phyloP scores from a whole-genome alignment of 23 red algal species.

The Gracilaria vermiculophylla region DNA sequence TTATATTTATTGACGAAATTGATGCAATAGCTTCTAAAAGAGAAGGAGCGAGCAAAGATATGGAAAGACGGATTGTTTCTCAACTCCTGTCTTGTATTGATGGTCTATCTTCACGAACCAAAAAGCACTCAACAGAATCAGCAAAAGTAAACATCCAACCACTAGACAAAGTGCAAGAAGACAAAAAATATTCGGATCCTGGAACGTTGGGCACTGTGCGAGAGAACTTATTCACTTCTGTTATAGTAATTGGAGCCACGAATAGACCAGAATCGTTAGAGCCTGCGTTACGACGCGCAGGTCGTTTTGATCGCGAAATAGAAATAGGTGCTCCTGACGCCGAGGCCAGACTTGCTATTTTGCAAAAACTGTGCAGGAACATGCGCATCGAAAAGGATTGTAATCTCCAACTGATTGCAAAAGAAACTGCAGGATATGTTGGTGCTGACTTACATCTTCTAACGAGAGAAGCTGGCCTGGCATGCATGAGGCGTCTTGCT shows the following conservation, averaged over 20 bases:
- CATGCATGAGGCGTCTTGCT: slow-evolving; percentile 70
- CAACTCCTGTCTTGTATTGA: slow-evolving; percentile 91
- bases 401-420: slow-evolving; percentile 51
- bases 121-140: neutral
- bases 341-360: slow-evolving; percentile 69
- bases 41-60: slow-evolving; percentile 82
- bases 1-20: slow-evolving; percentile 97
- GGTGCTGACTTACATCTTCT: slow-evolving; percentile 91
- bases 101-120: neutral
- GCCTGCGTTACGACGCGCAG: slow-evolving; percentile 85
- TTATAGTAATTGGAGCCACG: slow-evolving; percentile 93
- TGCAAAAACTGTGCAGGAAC: slow-evolving; percentile 53
- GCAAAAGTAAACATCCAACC: no score
- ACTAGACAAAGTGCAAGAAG: no score
- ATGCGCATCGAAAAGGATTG: slow-evolving; percentile 29
- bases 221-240: neutral
- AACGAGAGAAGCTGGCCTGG: slow-evolving; percentile 58
- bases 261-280: slow-evolving; percentile 91
- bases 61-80: slow-evolving; percentile 81
- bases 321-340: slow-evolving; percentile 91
- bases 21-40: slow-evolving; percentile 79
- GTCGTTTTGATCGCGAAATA: slow-evolving; percentile 94
- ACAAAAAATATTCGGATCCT: no score
- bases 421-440: slow-evolving; percentile 87
- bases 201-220: no score